Base-by-base conservation (phyloP, 2,329 filamentous ascomycete species). In the Aspergillus candidus region DNA sequence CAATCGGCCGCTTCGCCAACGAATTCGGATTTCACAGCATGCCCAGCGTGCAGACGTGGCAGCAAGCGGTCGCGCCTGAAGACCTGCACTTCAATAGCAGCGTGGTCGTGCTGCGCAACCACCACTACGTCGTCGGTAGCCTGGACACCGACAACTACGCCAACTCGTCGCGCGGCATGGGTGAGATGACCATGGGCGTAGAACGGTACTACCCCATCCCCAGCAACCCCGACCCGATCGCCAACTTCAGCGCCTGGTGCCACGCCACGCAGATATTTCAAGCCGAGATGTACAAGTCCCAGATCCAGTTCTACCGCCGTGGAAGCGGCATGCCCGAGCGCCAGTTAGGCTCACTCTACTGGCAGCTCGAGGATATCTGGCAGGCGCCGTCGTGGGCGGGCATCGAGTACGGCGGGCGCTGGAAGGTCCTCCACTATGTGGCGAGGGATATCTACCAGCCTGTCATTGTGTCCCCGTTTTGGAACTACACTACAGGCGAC, bases 341-440 rank as follows among this genome's bases (percentile, higher is more conserved):
- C 0, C 78, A 82, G 51, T 68, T 83, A 2, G 80, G 79, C 0
- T 73, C 71, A 10, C 57, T 84, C 4, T 83, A 82, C 58, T 84
- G 80, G 80, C 80, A 83, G 54, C 66, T 84, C 1, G 78, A 83
- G 51, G 80, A 83, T 53, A 75, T 80, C 46, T 82, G 78, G 78
- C 77, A 80, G 50, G 79, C 78, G 1, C 79, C 80, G 0, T 80
- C 77, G 0, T 83, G 80, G 79, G 77, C 79, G 0, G 75, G 77
- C 0, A 76, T 83, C 30, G 80, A 83, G 56, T 81, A 81, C 47
- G 75, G 77, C 39, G 79, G 79, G 1, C 66, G 80, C 1, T 82
- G 79, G 78, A 83, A 83, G 57, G 70, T 80, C 0, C 60, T 83
- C 13, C 79, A 82, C 46, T 78, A 82, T 44, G 66, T 72, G 1